Base-by-base conservation (phyloP, 2,329 filamentous ascomycete genomes). In the Pezicula neosporulosa region DNA sequence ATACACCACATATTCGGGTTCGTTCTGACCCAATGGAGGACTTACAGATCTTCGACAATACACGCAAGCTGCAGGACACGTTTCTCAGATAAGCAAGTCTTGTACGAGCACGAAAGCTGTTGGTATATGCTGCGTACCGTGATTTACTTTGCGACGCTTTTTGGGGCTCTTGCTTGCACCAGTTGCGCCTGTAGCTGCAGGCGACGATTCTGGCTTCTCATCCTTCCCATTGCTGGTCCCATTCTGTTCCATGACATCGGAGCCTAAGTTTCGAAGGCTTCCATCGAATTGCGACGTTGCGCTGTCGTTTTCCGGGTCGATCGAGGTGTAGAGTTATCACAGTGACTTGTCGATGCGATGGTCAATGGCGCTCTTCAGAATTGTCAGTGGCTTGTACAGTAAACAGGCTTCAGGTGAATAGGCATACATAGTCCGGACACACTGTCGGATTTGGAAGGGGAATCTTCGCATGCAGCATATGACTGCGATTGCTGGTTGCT, bases 41-140 rank as follows among this genome's bases (percentile, higher is more conserved):
- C 87, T 89, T 83, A 91, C 88, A 82, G 89, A 93, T 83, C 89
- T 84, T 72, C 89, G 86, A 75, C 89, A 93, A 74, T 93, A 93
- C 68, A 93, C 87, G 75, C 89, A 93, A 68, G 89, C 89, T 93
- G 75, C 72, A 77, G 68, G 69, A 69, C 74, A 66, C 69, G 67
- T 70, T 58, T 55, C 56, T 50, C 57, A 56, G 54, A 56, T 68
- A 57, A 68, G 65, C 59, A 49, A 39, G 60, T 61, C 56, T 61
- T 62, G 63, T 58, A 58, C 48, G 48, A 47, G 48, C 55, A 56
- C 53, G 56, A 57, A 24, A 58, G 58, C 54, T 55, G 55, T 50
- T 51, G 48, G 56, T 53, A 52, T 53, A 54, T 50, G 58, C 48
- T 50, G 72, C 85, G 75, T 82, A 92, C 89, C 89, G 74, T 93